Conservation (phyloP, 768 basidiomycete species). For the Mycena polygramma region DNA sequence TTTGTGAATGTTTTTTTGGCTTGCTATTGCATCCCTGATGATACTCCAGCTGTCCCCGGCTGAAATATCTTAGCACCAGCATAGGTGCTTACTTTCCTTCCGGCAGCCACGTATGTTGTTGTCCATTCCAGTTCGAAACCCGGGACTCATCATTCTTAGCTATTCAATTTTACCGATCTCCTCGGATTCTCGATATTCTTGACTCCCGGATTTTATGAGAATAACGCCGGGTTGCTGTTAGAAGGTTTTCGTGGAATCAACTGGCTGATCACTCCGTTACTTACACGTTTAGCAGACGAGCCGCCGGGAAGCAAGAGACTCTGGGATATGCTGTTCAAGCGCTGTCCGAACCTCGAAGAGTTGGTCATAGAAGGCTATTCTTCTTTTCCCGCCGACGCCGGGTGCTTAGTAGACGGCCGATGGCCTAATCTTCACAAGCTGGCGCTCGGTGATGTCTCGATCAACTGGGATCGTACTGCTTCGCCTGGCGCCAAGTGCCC, state of each 20-base stretch:
- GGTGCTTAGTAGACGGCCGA: conserved; percentile 67
- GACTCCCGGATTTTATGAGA: conserved; percentile 74
- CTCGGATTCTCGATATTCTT: conserved; percentile 72
- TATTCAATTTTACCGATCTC: conserved; percentile 78
- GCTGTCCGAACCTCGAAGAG: conserved; percentile 76
- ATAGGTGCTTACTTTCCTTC: conserved; percentile 72
- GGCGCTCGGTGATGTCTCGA: conserved; percentile 73
- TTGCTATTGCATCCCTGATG: conserved; percentile 17
- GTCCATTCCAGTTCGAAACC: conserved; percentile 12
- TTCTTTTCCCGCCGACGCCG: conserved; percentile 67
- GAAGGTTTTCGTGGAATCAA: conserved; percentile 49
- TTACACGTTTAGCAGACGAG: conserved; percentile 54
- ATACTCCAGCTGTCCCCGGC: conserved; percentile 69
- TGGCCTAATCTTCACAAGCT: conserved; percentile 78
- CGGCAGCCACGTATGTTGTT: conserved; percentile 70
- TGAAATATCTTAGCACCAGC: conserved; percentile 72
- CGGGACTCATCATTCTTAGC: conserved; percentile 49
- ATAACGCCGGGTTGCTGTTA: conserved; percentile 70
- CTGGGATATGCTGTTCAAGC: conserved; percentile 79
- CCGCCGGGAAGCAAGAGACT: conserved; percentile 64
- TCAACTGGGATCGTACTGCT: conserved; percentile 64
- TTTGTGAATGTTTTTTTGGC: conserved; percentile 47
- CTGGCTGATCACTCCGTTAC: not conserved
- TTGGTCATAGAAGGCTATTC: conserved; percentile 69
- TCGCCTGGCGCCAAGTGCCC: conserved; percentile 62